These are phyloP conservation scores for Cytospora schulzeri DNA, from an alignment of 2,329 filamentous ascomycete species.

Conservation along the genomic window DNA sequence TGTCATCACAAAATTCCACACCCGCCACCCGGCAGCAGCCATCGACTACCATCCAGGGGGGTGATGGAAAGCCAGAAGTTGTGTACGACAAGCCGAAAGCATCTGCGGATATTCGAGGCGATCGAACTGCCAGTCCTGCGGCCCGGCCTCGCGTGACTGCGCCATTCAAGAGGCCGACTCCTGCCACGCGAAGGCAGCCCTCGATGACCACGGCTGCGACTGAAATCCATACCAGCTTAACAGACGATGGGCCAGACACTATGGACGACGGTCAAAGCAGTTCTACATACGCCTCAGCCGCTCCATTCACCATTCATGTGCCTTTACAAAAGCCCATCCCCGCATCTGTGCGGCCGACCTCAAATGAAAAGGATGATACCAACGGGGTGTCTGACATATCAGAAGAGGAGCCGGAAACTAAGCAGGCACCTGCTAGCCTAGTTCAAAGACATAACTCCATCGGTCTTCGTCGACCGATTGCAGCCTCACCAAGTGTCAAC, in stretches of 20 bases:
- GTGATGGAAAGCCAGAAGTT: not conserved
- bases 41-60: not conserved
- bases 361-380: not conserved
- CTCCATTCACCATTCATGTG: too few species aligned
- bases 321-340: too few species aligned
- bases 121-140: too few species aligned
- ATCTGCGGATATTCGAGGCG: not conserved
- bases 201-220: not conserved
- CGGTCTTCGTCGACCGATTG: slow-evolving; percentile 10
- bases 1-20: not conserved
- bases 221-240: not conserved
- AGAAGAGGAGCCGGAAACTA: not conserved
- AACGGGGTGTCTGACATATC: too few species aligned
- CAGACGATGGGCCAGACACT: not conserved
- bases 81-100: not conserved
- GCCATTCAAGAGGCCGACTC: not conserved
- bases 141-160: not conserved
- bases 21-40: not conserved
- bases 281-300: not conserved
- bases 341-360: not conserved
- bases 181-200: not conserved
- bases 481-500: slow-evolving; percentile 17
- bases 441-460: not conserved
- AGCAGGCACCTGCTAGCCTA: not conserved
- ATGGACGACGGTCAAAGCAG: not conserved